These are phyloP conservation scores for Solanum bukasovii DNA, from an alignment of 257 asterid genomes.

Conservation along the genomic window DNA sequence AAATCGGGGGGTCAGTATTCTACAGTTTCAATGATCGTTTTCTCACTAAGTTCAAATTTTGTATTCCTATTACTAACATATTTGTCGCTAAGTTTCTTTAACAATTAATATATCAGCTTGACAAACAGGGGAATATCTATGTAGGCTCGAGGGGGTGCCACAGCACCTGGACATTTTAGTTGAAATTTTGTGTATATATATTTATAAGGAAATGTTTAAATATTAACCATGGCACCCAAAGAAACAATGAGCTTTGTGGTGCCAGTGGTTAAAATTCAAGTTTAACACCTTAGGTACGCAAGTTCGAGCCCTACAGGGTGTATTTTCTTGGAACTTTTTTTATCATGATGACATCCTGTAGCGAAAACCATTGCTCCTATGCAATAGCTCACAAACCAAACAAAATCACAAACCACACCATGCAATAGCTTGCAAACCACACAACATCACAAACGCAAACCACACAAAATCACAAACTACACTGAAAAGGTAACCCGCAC, in stretches of 20 bases:
- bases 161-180: not conserved
- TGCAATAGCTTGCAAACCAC: too few species aligned
- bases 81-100: not conserved
- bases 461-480: too few species aligned
- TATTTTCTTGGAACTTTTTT: not conserved
- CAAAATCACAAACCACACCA: too few species aligned
- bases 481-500: too few species aligned
- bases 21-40: not conserved
- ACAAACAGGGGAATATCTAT: not conserved
- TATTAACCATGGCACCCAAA: not conserved
- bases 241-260: not conserved
- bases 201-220: not conserved
- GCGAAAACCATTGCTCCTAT: not conserved
- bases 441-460: too few species aligned
- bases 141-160: not conserved
- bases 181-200: not conserved
- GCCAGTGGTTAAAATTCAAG: not conserved
- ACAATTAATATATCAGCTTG: not conserved
- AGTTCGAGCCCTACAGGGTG: not conserved
- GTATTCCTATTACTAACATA: not conserved
- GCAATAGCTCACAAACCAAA: not conserved
- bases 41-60: not conserved
- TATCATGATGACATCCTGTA: not conserved
- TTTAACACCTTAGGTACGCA: not conserved
- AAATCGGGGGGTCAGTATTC: not conserved